phyloP scores from a whole-genome alignment of 2,329 filamentous ascomycete species.

The Aspergillus ustus region DNA sequence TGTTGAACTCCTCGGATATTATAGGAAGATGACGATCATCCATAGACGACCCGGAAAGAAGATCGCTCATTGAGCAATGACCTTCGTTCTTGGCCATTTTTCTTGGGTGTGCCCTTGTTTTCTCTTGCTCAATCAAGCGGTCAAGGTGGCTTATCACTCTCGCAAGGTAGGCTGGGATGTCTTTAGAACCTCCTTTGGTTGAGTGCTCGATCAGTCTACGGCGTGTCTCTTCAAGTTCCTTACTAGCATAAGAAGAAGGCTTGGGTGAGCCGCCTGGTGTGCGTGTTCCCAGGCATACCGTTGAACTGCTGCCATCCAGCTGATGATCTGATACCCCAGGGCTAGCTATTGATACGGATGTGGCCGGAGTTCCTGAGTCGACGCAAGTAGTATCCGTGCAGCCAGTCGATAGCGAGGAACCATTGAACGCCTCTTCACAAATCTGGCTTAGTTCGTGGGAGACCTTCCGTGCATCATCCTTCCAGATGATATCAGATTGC shows the following conservation, averaged over 20 bases:
- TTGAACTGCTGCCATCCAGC: slow-evolving; percentile 23
- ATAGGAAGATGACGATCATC: slow-evolving; percentile 48
- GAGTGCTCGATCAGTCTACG: slow-evolving; percentile 60
- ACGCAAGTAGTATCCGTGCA: slow-evolving; percentile 49
- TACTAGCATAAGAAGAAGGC: slow-evolving; percentile 54
- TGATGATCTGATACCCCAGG: slow-evolving; percentile 32
- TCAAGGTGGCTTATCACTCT: slow-evolving; percentile 66
- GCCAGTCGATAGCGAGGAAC: slow-evolving; percentile 60
- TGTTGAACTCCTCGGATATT: slow-evolving; percentile 55
- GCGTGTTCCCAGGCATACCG: slow-evolving; percentile 49
- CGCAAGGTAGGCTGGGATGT: slow-evolving; percentile 57
- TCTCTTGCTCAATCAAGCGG: slow-evolving; percentile 55
- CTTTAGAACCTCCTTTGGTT: slow-evolving; percentile 49
- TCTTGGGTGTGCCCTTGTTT: slow-evolving; percentile 16
- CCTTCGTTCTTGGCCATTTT: slow-evolving; percentile 5
- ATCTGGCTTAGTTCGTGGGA: slow-evolving; percentile 85
- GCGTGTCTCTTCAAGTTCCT: slow-evolving; percentile 63
- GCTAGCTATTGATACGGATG: slow-evolving; percentile 45
- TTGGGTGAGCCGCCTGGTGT: slow-evolving; percentile 50
- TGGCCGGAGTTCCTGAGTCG: slow-evolving; percentile 58
- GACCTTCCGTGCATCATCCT: slow-evolving; percentile 80
- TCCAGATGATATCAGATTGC: slow-evolving; percentile 58
- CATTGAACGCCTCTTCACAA: slow-evolving; percentile 90
- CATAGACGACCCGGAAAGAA: slow-evolving; percentile 19
- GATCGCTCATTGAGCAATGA: slow-evolving; percentile 21